Conservation (phyloP, 495 filamentous ascomycete genomes). For the Penicillium simplicissimum region DNA sequence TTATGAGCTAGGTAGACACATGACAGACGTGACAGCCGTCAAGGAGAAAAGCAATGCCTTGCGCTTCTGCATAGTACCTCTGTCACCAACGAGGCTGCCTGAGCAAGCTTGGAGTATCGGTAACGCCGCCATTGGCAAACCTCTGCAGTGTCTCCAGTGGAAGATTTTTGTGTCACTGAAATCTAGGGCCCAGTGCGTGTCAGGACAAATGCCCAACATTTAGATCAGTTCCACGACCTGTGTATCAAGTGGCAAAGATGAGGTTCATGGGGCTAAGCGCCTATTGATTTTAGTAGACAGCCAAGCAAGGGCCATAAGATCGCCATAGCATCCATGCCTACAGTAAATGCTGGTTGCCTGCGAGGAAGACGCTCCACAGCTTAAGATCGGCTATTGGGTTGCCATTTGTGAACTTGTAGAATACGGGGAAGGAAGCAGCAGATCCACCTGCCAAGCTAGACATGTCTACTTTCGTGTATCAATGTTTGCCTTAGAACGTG, state of each 20-base stretch:
- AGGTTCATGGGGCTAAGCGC: background rate
- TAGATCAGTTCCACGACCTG: too few species aligned
- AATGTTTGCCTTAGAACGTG: background rate
- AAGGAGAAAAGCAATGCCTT: background rate
- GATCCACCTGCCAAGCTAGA: background rate
- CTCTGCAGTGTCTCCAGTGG: background rate
- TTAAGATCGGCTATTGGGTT: background rate
- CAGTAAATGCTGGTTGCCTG: background rate
- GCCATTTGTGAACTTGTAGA: background rate
- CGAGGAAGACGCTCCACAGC: background rate
- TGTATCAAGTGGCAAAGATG: too few species aligned
- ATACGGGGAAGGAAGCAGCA: background rate
- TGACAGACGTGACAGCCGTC: background rate
- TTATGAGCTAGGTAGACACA: background rate
- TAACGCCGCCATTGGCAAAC: background rate
- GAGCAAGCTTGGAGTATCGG: background rate
- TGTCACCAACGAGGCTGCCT: background rate
- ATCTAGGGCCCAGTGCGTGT: too few species aligned
- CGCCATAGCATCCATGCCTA: background rate
- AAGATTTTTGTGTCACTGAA: background rate
- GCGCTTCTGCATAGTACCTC: background rate
- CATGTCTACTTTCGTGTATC: background rate
- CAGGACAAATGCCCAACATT: too few species aligned
- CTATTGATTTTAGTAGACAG: background rate
- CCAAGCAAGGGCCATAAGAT: background rate